Evolutionary conservation across 2,329 filamentous ascomycete species (phyloP), one percentile per base, ranked within the genome.

Genomic region (Verruconis gallopava): DNA sequence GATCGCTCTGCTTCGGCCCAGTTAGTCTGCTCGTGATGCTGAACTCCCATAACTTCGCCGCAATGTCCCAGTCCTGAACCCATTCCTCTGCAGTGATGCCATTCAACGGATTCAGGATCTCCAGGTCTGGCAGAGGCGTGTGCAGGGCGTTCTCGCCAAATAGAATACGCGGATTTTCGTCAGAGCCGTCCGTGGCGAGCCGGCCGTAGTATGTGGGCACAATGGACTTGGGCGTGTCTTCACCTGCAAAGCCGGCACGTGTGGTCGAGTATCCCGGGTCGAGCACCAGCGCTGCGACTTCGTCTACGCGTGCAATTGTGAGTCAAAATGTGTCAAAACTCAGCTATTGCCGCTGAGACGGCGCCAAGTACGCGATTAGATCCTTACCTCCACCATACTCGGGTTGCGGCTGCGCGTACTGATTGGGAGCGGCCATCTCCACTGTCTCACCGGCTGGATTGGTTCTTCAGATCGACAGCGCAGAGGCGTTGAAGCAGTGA

Each of bases 31-130:
- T 86, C 46, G 88, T 83, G 48, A 98, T 82, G 54, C 86, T 79
- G 62, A 93, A 81, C 61, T 96, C 88, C 88, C 89, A 98, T 43
- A 96, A 66, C 59, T 81, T 81, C 46, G 83, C 74, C 20, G 88
- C 89, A 38, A 80, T 79, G 50, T 98, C 91, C 91, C 91, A 98
- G 61, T 98, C 88, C 60, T 95, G 85, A 37, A 98, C 91, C 39
- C 88, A 40, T 13, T 44, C 42, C 11, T 44, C 42, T 11, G 38
- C 75, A 55, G 85, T 85, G 54, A 95, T 88, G 53, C 75, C 74
- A 54, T 79, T 79, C 75, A 94, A 93, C 50, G 93, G 91, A 64
- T 95, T 96, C 62, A 81, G 78, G 49, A 96, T 80, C 51, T 94
- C 83, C 51, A 93, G 72, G 46, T 79, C 73, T 42, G 74, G 69